Evolutionary conservation across 2,329 filamentous ascomycete species (phyloP), one percentile per base, ranked within the genome.

Genomic region (Truncatella angustata): DNA sequence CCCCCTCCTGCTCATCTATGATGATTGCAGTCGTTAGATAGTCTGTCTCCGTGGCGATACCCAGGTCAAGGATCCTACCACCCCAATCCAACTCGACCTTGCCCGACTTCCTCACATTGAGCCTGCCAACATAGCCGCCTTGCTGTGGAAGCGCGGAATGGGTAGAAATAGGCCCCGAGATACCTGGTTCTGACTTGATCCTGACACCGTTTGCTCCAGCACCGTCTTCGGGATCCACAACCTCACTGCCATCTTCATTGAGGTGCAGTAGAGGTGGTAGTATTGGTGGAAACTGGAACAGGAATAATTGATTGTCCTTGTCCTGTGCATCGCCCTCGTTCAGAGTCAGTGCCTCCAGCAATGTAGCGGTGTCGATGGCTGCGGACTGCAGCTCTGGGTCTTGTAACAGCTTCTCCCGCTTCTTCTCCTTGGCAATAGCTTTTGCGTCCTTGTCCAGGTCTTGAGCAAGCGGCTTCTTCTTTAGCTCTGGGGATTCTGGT

Each of bases 241-340:
- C 53, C 16, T 50, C 47, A 52, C 56, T 63, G 55, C 65, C 70
- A 54, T 47, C 47, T 7, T 54, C 52, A 4, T 56, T 49, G 7
- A 52, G 48, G n/a, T 57, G 64, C n/a, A 42, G 52, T n/a, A 86
- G 69, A 0, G 80, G 78, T 6, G 84, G 82, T 10, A 86, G 73
- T 4, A 85, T 70, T 4, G 82, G 82, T 36, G 84, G 84, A 58
- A 87, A 80, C 59, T 86, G 84, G 68, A 86, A 86, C 46, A 87
- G 72, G 56, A 85, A 86, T 49, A 86, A 66, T 34, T 80, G 75
- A 20, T 83, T 82, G 42, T 84, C 80, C 40, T 64, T 67, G 40
- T 58, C 56, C 30, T 63, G 55, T 21, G 48, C 53, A 44, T 60
- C 60, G 20, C 46, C 46, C 21, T 63, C 56, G 34, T 64, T 60